Base-by-base conservation (phyloP, 2,329 filamentous ascomycete genomes). In the Neofusicoccum umdonicola region DNA sequence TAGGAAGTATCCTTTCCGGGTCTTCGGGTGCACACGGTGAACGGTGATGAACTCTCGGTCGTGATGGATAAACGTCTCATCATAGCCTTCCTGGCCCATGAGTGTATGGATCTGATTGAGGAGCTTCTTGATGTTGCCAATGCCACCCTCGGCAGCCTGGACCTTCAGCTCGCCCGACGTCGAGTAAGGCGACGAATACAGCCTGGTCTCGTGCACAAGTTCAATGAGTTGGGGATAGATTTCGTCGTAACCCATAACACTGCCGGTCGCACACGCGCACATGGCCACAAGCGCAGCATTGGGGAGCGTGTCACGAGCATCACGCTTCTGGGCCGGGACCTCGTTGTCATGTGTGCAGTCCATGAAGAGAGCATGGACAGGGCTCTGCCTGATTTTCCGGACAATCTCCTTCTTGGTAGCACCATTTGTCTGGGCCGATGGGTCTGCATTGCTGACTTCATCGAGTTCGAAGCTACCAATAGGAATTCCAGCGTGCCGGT, bases 331-430 rank as follows among this genome's bases (percentile, higher is more conserved):
- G 0, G 94, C 92, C 0, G 95, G 95, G 2, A 92, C 90, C 79
- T 99, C 94, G 71, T 99, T 99, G 79, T 99, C 95, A 76, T 99
- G 95, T 0, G 96, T 99, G 78, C 96, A 99, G 76, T 99, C 96
- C 93, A 98, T 98, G 78, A 99, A 97, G 0, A 99, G 82, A 0
- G 94, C 95, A 69, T 97, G 93, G 0, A 98, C 90, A 3, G 93
- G 92, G 3, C 88, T 91, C n/a, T 90, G 89, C 69, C 92, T 91
- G 77, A 99, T 93, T 67, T 85, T 89, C 68, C 89, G 90, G 69
- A 97, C 84, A 17, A 91, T 85, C 71, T 94, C 90, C 41, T 83
- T 81, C 37, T 81, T 75, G 34, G 71, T 72, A 72, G 71, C 66
- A 57, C 67, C 58, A 50, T 70, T 70, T 3, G 74, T 76, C 61